Evolutionary conservation across 1,284 basidiomycete genomes (phyloP), one percentile per base, ranked within the genome.

Genomic region (Ustilago shanxiensis): DNA sequence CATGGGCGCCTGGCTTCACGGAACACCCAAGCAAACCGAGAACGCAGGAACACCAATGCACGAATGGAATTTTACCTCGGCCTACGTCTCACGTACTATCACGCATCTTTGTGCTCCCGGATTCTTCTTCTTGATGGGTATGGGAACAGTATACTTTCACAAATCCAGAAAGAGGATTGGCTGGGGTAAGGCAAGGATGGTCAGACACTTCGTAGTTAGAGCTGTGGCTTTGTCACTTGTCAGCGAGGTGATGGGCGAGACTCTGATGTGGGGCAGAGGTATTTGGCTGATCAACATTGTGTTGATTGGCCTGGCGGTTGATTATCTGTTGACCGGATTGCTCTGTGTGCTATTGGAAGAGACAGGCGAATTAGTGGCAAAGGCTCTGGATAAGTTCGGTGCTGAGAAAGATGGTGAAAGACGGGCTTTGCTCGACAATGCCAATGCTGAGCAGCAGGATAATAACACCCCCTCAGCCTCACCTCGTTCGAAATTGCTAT

Each of bases 51-150:
- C 68, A 14, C 33, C 56, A 2, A 53, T 82, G 7, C 60, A 52
- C 8, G 37, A 57, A n/a, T 80, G 67, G 67, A 76, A 66, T 45
- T 63, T 59, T 16, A 57, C 45, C 11, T 24, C 65, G 0, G 72
- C 73, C 22, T 80, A 66, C 56, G 33, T 68, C 24, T 33, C 62
- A 13, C 59, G 79, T 1, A 72, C 69, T 13, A 14, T 71, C 22
- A 79, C 79, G 1, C 79, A 82, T 53, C 62, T 82, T 10, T 80
- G 79, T 39, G 79, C 80, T 0, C 73, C 79, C 2, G 80, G 80
- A 0, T 80, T 82, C 47, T 72, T 79, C 56, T 61, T 79, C 41
- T 45, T 82, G 4, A 62, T 80, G 49, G 80, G 80, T 16, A 79
- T 82, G 73, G 80, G 80, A 0, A 54, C 68, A 8, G 79, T 76